Conservation (phyloP, 441 rosid species). For the Arabidopsis lyrata region DNA sequence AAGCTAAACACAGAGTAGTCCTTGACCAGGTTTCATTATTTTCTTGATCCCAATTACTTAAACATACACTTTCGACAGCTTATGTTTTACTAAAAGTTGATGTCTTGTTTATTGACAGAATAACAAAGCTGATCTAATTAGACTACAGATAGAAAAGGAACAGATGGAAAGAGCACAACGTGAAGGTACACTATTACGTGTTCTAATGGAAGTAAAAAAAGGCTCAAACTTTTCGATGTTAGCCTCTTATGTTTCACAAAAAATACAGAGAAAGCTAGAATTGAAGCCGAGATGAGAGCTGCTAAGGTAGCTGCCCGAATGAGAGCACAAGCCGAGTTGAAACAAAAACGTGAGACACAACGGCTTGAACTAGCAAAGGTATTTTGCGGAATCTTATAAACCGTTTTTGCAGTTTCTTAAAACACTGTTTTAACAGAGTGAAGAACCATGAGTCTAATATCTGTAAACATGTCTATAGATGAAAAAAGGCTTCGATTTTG, state of each 20-base stretch:
- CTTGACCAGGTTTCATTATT: constrained; percentile 57
- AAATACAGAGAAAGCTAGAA: constrained; percentile 67
- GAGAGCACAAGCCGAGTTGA: constrained; percentile 65
- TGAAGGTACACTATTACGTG: constrained; percentile 62
- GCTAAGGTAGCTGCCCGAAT: constrained; percentile 63
- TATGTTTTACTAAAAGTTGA: constrained; percentile 7
- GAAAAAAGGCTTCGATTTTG: neutral
- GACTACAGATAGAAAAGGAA: constrained; percentile 73
- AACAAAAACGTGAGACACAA: constrained; percentile 61
- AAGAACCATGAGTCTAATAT: constrained; percentile 23
- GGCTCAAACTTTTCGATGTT: neutral
- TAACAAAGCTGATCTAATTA: constrained; percentile 69
- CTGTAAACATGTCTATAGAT: constrained; percentile 28
- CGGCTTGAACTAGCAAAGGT: constrained; percentile 57
- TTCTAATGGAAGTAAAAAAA: neutral
- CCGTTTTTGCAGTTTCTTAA: neutral
- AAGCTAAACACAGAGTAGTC: constrained; percentile 73
- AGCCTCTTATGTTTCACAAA: neutral
- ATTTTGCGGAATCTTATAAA: neutral
- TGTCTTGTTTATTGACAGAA: constrained; percentile 49
- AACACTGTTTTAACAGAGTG: neutral
- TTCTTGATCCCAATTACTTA: constrained; percentile 5
- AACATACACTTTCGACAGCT: neutral
- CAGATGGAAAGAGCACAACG: constrained; percentile 69
- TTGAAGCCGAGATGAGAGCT: constrained; percentile 74